These are phyloP conservation scores for Nowakowskiella sp. DNA, from an alignment of 192 early-diverging fungal species.

Conservation along the genomic window DNA sequence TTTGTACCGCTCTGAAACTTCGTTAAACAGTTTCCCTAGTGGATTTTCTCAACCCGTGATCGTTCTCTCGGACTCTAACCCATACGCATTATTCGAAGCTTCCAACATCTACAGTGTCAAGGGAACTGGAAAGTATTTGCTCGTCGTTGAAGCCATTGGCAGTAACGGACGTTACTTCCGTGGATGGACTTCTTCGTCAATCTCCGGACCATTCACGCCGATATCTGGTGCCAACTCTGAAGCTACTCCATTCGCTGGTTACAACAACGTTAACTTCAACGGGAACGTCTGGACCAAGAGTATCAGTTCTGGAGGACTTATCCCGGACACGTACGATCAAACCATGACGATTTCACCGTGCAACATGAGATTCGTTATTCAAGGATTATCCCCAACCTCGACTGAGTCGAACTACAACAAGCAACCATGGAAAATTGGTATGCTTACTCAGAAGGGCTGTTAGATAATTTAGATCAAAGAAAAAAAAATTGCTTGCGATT, in stretches of 20 bases:
- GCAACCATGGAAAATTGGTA: not conserved
- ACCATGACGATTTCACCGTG: not conserved
- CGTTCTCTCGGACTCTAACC: not conserved
- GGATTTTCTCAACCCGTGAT: not conserved
- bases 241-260: not conserved
- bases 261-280: constrained; percentile 11
- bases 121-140: not conserved
- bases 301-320: constrained; percentile 9
- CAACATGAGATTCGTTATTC: constrained; percentile 12
- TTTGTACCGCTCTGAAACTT: not conserved
- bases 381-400: constrained; percentile 7
- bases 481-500: too few species aligned
- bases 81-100: not conserved
- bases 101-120: not conserved
- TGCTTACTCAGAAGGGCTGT: too few species aligned
- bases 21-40: not conserved
- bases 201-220: not conserved
- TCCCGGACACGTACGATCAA: constrained; percentile 10
- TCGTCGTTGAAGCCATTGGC: not conserved
- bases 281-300: constrained; percentile 8
- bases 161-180: not conserved
- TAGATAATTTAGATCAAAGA: too few species aligned
- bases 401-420: not conserved
- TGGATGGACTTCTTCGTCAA: not conserved
- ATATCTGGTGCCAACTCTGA: not conserved